A percentile compares a stretch with the other conserved stretches of the same genome.
Conservation (phyloP, 345 rosid genomes). For the Angophora floribunda region DNA sequence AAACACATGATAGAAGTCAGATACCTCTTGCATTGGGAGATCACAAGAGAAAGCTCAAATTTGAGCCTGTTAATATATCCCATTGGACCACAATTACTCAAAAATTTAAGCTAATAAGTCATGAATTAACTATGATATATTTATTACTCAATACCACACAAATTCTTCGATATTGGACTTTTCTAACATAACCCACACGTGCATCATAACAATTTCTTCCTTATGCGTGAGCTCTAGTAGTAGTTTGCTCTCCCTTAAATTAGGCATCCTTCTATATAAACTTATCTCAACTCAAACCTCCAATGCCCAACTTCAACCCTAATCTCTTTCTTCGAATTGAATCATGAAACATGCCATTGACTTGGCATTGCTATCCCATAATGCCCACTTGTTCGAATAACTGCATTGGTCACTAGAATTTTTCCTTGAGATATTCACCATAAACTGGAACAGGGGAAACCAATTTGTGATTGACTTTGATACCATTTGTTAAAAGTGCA, state of each 20-base stretch:
- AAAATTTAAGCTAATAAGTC: no score
- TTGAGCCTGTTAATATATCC: background rate
- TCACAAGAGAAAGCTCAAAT: background rate
- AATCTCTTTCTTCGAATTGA: background rate
- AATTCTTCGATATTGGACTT: no score
- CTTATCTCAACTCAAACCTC: background rate
- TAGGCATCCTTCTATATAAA: no score
- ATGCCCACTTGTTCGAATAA: background rate
- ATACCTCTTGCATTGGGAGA: background rate
- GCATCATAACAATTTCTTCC: no score
- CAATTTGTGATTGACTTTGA: background rate
- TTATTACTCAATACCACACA: no score
- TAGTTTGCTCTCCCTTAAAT: no score
- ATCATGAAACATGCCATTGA: background rate
- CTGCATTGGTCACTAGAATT: background rate
- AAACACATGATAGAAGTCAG: no score
- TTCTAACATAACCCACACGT: no score
- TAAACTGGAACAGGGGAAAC: background rate
- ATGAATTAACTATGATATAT: no score
- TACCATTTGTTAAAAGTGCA: background rate
- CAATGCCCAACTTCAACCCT: background rate
- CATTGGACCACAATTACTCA: background rate
- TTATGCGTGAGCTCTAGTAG: no score
- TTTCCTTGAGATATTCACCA: background rate
- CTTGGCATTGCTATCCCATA: background rate